A percentile compares a stretch with the other conserved stretches of the same genome.
phyloP scores from a whole-genome alignment of 164 flowering plant species.

The Amborella trichopoda region DNA sequence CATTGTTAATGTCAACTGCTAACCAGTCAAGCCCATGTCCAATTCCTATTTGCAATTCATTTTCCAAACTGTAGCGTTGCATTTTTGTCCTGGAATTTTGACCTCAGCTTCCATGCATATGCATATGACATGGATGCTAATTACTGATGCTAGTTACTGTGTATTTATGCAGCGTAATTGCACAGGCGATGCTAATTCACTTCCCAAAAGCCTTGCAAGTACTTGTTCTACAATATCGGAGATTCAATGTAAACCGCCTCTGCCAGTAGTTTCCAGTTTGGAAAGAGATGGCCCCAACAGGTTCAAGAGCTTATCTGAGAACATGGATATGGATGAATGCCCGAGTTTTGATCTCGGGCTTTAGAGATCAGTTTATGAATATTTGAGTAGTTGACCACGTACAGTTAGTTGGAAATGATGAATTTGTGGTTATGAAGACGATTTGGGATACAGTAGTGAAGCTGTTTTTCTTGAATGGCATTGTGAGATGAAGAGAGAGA shows the following conservation, averaged over 20 bases:
- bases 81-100: conserved; percentile 1
- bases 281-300: conserved; percentile 7
- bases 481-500: no score
- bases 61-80: not conserved
- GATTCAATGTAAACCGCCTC: conserved; percentile 3
- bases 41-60: not conserved
- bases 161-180: conserved; percentile 8
- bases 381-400: no score
- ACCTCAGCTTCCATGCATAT: no score
- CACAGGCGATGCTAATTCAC: conserved; percentile 4
- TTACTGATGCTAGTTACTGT: no score
- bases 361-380: no score
- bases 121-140: no score
- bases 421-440: no score
- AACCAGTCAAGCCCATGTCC: no score
- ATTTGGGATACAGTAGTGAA: no score
- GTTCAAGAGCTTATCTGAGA: conserved; percentile 2
- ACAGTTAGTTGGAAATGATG: no score
- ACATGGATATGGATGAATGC: conserved; percentile 14
- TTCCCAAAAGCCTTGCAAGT: conserved; percentile 1
- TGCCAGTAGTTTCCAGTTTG: conserved; percentile 2
- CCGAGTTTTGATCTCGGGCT: conserved; percentile 66
- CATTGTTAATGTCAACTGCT: no score
- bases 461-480: no score
- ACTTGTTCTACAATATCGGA: conserved; percentile 5